Evolutionary conservation across 371 early-diverging fungal genomes (phyloP).

Genomic region (Lichtheimia ornata): DNA sequence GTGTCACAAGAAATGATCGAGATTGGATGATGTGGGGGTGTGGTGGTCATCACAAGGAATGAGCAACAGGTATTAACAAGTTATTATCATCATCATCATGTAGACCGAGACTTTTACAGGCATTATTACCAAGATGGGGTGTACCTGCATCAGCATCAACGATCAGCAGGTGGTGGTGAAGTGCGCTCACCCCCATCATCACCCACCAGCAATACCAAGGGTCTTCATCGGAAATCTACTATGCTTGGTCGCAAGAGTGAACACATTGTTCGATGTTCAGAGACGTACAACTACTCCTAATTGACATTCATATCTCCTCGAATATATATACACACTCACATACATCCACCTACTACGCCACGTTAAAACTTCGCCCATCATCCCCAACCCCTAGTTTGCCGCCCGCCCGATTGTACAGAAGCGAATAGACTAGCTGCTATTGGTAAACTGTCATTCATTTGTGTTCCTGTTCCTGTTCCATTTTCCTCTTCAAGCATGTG

Average conservation of each 20-base stretch:
- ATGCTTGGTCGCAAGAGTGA: slow-evolving; percentile 13
- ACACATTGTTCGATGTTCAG: slow-evolving; percentile 20
- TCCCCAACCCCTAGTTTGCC: too few relatives aligned
- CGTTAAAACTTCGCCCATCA: too few relatives aligned
- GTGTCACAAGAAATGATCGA: not conserved
- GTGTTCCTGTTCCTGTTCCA: too few relatives aligned
- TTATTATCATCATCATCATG: too few relatives aligned
- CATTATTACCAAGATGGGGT: slow-evolving; percentile 62
- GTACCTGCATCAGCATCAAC: slow-evolving; percentile 43
- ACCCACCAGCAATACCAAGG: not conserved
- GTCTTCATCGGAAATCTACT: slow-evolving; percentile 12
- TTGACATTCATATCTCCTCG: not conserved
- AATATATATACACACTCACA: too few relatives aligned
- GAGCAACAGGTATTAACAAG: too few relatives aligned
- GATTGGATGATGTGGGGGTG: not conserved
- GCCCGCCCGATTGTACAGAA: too few relatives aligned
- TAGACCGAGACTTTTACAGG: slow-evolving; percentile 57
- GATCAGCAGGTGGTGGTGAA: not conserved
- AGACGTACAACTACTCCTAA: slow-evolving; percentile 18
- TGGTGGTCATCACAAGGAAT: too few relatives aligned
- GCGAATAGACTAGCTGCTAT: too few relatives aligned
- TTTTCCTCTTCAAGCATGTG: too few relatives aligned
- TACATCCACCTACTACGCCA: too few relatives aligned
- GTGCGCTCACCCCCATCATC: not conserved
- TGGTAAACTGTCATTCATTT: too few relatives aligned